Conservation (phyloP, 371 early-diverging fungal species). For the Racocetra persica region DNA sequence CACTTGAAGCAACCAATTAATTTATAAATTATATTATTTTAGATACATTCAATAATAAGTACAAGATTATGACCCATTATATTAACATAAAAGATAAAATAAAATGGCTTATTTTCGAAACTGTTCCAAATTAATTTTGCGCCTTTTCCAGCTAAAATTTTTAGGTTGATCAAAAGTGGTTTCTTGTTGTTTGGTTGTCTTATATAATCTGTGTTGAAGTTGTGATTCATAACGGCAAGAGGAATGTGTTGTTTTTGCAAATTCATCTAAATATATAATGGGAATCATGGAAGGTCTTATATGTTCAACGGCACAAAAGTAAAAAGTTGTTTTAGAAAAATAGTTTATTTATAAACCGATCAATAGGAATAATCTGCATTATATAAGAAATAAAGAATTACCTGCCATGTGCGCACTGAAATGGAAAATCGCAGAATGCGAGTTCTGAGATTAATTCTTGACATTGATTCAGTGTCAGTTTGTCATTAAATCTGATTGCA, state of each 20-base stretch:
- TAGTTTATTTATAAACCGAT: neutral
- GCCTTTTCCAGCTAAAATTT: neutral
- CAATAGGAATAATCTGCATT: neutral
- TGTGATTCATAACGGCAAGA: neutral
- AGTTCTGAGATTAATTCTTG: constrained; percentile 59
- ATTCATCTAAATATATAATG: constrained; percentile 17
- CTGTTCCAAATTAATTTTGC: constrained; percentile 28
- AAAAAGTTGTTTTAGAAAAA: neutral
- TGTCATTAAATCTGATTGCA: constrained; percentile 83
- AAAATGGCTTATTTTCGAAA: neutral
- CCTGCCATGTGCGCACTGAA: constrained; percentile 73
- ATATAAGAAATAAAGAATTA: neutral
- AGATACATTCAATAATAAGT: too few relatives aligned
- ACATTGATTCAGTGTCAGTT: constrained; percentile 60
- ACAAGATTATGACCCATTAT: too few relatives aligned
- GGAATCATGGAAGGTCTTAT: constrained; percentile 42
- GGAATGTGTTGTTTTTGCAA: neutral
- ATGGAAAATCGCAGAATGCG: constrained; percentile 65
- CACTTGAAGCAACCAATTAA: too few relatives aligned
- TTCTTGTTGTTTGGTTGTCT: neutral
- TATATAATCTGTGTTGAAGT: neutral
- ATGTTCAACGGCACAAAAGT: neutral
- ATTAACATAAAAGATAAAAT: too few relatives aligned
- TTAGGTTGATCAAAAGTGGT: neutral
- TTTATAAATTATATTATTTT: too few relatives aligned